Evolutionary conservation across 345 rosid genomes (phyloP).

Genomic region (Moricandia arvensis): DNA sequence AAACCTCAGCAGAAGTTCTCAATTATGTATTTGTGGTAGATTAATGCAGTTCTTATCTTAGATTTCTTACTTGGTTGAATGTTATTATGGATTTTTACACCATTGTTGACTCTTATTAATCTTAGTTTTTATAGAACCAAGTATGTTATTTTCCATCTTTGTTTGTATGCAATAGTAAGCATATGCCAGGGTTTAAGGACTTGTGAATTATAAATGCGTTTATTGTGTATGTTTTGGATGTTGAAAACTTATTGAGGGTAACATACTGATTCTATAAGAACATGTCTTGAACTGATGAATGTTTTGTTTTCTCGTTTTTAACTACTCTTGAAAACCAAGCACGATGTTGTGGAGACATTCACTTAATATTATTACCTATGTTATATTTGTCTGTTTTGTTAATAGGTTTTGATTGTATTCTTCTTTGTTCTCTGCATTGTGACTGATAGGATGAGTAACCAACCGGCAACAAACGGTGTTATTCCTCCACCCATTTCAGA

Average conservation of each 20-base stretch:
- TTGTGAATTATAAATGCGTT: not conserved
- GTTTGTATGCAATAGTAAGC: not conserved
- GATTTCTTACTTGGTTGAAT: not conserved
- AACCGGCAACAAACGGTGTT: slow-evolving; percentile 44
- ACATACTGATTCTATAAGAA: not conserved
- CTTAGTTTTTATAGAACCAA: not conserved
- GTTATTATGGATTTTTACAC: not conserved
- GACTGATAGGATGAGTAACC: slow-evolving; percentile 49
- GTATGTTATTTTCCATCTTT: not conserved
- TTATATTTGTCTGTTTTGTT: not conserved
- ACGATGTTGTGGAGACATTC: not conserved
- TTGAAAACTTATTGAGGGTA: not conserved
- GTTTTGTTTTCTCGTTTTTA: not conserved
- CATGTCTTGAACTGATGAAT: not conserved
- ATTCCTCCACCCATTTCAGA: slow-evolving; percentile 39
- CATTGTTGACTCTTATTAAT: not conserved
- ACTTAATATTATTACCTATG: not conserved
- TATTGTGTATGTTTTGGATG: not conserved
- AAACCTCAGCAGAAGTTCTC: not conserved
- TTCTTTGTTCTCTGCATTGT: not conserved
- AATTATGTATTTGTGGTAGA: not conserved
- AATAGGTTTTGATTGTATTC: not conserved
- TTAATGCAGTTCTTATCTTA: not conserved
- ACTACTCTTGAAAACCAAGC: not conserved
- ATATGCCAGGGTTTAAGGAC: not conserved